phyloP scores from a whole-genome alignment of 2,329 filamentous ascomycete species.

The Chlorencoelia australis region DNA sequence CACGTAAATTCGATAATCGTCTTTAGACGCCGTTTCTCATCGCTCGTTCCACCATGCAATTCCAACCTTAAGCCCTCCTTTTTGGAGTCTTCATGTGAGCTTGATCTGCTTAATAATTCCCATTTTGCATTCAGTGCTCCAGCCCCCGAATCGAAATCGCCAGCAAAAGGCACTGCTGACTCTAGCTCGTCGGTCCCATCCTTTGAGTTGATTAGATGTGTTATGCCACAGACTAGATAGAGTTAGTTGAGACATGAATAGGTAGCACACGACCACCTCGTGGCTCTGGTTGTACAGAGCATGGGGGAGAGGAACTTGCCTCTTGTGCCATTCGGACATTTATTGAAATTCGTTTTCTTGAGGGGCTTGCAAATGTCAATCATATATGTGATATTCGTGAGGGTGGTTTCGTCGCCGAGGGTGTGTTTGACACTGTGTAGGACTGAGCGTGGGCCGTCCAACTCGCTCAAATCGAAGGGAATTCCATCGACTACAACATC shows the following conservation, averaged over 20 bases:
- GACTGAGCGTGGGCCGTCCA: conserved; percentile 60
- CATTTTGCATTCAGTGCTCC: conserved; percentile 53
- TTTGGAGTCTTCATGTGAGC: conserved; percentile 52
- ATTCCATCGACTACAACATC: conserved; percentile 48
- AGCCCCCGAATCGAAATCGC: conserved; percentile 53
- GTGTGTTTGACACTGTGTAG: conserved; percentile 41
- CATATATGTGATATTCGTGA: conserved; percentile 70
- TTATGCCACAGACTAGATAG: conserved; percentile 62
- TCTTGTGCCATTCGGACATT: conserved; percentile 61
- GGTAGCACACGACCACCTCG: conserved; percentile 2
- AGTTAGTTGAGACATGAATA: conserved; percentile 6
- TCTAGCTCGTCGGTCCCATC: conserved; percentile 39
- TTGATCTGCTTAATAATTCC: conserved; percentile 54
- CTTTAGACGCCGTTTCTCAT: conserved; percentile 49
- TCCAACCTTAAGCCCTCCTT: conserved; percentile 65
- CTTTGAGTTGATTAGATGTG: conserved; percentile 42
- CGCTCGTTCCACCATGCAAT: conserved; percentile 49
- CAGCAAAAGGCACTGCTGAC: conserved; percentile 63
- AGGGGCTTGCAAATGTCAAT: conserved; percentile 66
- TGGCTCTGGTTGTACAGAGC: conserved; percentile 1
- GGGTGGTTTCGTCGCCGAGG: conserved; percentile 34
- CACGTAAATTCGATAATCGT: conserved; percentile 83
- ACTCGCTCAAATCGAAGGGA: conserved; percentile 52
- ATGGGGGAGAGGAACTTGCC: conserved; percentile 35
- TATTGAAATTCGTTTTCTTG: conserved; percentile 37